A percentile compares a stretch with the other conserved stretches of the same genome.
phyloP scores from a whole-genome alignment of 345 rosid species.

The Adansonia digitata region DNA sequence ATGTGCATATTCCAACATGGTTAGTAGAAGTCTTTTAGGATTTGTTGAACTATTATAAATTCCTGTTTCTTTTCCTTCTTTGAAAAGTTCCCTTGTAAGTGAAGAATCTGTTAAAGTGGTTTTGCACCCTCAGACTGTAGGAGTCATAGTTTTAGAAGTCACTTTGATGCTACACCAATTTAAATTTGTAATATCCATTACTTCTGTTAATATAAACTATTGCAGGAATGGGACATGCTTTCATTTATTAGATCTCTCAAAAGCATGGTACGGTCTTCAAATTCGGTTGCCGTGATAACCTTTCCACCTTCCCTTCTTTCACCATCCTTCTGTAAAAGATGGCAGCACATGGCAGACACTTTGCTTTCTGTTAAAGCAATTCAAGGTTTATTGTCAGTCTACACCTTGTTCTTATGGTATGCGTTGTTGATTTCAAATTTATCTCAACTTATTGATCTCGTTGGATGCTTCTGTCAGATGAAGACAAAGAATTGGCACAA shows the following conservation, averaged over 20 bases:
- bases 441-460: constrained; percentile 5
- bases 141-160: background rate
- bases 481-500: constrained; percentile 72
- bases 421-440: background rate
- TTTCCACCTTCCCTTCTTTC: constrained; percentile 77
- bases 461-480: constrained; percentile 39
- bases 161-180: background rate
- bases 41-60: background rate
- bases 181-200: background rate
- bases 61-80: constrained; percentile 3
- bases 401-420: background rate
- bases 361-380: constrained; percentile 84
- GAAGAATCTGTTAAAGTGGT: background rate
- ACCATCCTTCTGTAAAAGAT: constrained; percentile 58
- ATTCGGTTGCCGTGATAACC: constrained; percentile 73
- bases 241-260: constrained; percentile 72
- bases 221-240: constrained; percentile 87
- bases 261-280: constrained; percentile 67
- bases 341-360: constrained; percentile 85
- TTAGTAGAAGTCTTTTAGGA: constrained; percentile 19
- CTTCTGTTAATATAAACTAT: constrained; percentile 1
- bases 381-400: constrained; percentile 43
- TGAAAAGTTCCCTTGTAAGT: background rate
- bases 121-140: background rate
- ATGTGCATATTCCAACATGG: constrained; percentile 66